Conservation (phyloP, 768 basidiomycete species). For the Galerina marginata region DNA sequence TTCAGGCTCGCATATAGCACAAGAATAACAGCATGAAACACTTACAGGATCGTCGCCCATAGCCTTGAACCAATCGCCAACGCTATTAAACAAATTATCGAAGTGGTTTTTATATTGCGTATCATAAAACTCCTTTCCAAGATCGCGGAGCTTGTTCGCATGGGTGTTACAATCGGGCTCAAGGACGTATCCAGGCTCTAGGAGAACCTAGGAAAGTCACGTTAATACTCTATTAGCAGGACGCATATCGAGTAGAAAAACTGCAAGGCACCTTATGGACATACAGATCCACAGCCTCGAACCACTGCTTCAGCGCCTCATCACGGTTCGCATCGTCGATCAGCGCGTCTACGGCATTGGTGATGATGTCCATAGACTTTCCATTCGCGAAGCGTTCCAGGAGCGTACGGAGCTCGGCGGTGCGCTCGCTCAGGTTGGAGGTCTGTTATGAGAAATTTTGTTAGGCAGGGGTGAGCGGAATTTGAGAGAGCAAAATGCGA, state of each 20-base stretch:
- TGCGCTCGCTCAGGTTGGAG: constrained; percentile 58
- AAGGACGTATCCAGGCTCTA: constrained; percentile 88
- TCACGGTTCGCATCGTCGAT: constrained; percentile 80
- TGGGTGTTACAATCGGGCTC: constrained; percentile 74
- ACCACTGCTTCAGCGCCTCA: constrained; percentile 77
- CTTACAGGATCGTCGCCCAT: constrained; percentile 86
- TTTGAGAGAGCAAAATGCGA: constrained; percentile 9
- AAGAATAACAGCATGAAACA: too few relatives aligned
- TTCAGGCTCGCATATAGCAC: background rate
- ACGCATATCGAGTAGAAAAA: background rate
- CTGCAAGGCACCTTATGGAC: constrained; percentile 58
- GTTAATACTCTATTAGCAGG: background rate
- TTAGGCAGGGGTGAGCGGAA: too few relatives aligned
- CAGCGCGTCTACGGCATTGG: constrained; percentile 73
- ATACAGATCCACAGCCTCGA: constrained; percentile 63
- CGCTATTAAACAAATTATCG: constrained; percentile 74
- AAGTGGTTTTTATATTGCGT: constrained; percentile 71
- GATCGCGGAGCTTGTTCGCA: constrained; percentile 66
- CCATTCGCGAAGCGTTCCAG: constrained; percentile 92
- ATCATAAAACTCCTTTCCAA: constrained; percentile 80
- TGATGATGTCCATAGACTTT: constrained; percentile 65
- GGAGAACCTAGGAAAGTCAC: constrained; percentile 51
- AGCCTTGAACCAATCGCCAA: constrained; percentile 81
- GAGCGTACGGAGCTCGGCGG: constrained; percentile 72
- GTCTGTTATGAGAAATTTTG: constrained; percentile 41